Base-by-base conservation (phyloP, 2,329 filamentous ascomycete species). In the Hirsutella rhossiliensis region DNA sequence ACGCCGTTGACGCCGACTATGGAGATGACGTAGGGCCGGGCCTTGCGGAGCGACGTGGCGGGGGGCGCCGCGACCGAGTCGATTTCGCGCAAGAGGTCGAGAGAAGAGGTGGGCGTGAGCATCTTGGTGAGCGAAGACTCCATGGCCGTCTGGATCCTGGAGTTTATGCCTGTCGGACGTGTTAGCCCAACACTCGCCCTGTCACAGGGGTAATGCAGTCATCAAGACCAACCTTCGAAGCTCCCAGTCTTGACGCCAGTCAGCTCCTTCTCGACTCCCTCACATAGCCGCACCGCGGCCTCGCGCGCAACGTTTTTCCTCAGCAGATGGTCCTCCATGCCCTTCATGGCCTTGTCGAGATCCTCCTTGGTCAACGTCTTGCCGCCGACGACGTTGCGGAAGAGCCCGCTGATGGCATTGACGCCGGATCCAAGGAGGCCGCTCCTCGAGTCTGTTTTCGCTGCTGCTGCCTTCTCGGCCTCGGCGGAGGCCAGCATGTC, bases 1-100 rank as follows among this genome's bases (percentile, higher is more conserved):
- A 98, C 92, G 43, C 92, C 92, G 62, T 98, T 98, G 60, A 98
- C 92, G 49, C 92, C 92, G 38, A 98, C 92, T 48, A 98, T 95
- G 45, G 88, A 96, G 60, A 98, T 94, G 56, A 97, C 90, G 60
- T 97, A 98, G 38, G 92, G 92, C 4, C 92, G 82, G 18, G 75
- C 65, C 47, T 74, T 72, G 52, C 76, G 69, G 48, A 80, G 71
- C 28, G 80, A 80, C 3, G 80, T 76, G 19, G 68, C 71, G 0
- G 82, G 68, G 1, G 86, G 82, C 11, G 77, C 71, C 7, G 80
- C 82, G 48, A 94, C 78, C 38, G 82, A 76, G 58, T 90, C 82
- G 54, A 98, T 97, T 61, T 95, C 88, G 55, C 89, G 87, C 40
- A 98, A 80, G 41, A 98, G 79, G 63, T 98, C 92, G 50, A 97